These are phyloP conservation scores for Boletus sp. DNA, from an alignment of 1,284 basidiomycete genomes.

Conservation along the genomic window DNA sequence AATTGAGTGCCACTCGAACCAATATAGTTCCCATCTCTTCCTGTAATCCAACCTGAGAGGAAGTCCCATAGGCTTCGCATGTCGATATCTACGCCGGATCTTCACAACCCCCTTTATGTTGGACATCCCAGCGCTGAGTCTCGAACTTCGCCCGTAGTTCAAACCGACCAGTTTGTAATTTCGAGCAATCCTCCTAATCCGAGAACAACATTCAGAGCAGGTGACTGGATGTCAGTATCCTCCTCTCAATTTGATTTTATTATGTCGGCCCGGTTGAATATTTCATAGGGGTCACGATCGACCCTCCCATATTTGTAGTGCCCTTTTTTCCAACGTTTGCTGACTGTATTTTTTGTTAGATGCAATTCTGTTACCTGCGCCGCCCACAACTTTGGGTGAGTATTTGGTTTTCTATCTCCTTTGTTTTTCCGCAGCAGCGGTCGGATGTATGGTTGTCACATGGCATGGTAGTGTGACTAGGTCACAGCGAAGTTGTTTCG, in stretches of 20 bases:
- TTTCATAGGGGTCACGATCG: constrained; percentile 20
- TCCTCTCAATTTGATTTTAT: constrained; percentile 18
- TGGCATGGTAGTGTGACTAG: constrained; percentile 1
- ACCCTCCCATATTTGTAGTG: constrained; percentile 11
- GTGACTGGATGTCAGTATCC: constrained; percentile 75
- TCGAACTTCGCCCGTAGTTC: not conserved
- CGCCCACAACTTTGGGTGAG: constrained; percentile 75
- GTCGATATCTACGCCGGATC: constrained; percentile 41
- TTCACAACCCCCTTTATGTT: constrained; percentile 20
- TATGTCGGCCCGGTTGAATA: constrained; percentile 1
- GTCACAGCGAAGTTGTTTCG: constrained; percentile 13
- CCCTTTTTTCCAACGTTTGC: not conserved
- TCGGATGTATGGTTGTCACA: not conserved
- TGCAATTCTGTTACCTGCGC: constrained; percentile 59
- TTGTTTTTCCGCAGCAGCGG: constrained; percentile 1
- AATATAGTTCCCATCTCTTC: constrained; percentile 21
- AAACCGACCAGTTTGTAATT: constrained; percentile 49
- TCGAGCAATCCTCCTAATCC: constrained; percentile 76
- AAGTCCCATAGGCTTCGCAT: constrained; percentile 33
- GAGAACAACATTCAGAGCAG: constrained; percentile 65
- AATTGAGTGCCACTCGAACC: not conserved
- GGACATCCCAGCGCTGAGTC: constrained; percentile 7
- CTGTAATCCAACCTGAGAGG: constrained; percentile 23
- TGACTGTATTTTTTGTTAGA: constrained; percentile 37
- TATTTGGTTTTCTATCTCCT: constrained; percentile 21